Evolutionary conservation across 306 rosid genomes (phyloP).

Genomic region (Crotalaria pallida): DNA sequence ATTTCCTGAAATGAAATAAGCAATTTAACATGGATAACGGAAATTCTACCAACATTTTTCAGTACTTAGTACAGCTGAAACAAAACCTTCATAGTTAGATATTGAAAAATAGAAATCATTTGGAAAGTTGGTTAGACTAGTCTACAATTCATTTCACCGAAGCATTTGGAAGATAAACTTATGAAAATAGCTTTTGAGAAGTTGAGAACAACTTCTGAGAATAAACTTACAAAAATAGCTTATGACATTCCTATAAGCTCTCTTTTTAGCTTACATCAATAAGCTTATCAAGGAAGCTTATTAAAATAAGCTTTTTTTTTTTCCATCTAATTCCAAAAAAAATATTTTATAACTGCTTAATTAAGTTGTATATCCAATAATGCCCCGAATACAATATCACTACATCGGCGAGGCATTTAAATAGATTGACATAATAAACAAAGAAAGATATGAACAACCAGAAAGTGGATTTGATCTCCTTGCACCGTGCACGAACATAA

Average conservation of each 20-base stretch:
- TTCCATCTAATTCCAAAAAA: no score
- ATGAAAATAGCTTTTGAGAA: no score
- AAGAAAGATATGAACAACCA: not conserved
- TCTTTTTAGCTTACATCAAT: no score
- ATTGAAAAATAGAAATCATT: conserved; percentile 9
- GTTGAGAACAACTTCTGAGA: no score
- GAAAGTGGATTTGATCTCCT: not conserved
- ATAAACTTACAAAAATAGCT: no score
- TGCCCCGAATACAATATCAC: not conserved
- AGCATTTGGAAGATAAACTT: no score
- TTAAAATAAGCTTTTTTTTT: no score
- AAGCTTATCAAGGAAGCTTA: no score
- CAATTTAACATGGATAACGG: not conserved
- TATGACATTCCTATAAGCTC: no score
- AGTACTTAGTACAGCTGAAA: not conserved
- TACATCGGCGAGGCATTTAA: not conserved
- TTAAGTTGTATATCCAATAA: no score
- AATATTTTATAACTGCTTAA: no score
- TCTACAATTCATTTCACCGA: no score
- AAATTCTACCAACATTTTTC: not conserved
- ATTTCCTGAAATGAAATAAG: conserved; percentile 53
- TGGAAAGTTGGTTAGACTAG: not conserved
- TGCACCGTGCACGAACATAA: not conserved
- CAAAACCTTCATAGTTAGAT: not conserved
- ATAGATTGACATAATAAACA: not conserved